Conservation (phyloP, 2,329 filamentous ascomycete species). For the Chrysoporthe austroafricana region DNA sequence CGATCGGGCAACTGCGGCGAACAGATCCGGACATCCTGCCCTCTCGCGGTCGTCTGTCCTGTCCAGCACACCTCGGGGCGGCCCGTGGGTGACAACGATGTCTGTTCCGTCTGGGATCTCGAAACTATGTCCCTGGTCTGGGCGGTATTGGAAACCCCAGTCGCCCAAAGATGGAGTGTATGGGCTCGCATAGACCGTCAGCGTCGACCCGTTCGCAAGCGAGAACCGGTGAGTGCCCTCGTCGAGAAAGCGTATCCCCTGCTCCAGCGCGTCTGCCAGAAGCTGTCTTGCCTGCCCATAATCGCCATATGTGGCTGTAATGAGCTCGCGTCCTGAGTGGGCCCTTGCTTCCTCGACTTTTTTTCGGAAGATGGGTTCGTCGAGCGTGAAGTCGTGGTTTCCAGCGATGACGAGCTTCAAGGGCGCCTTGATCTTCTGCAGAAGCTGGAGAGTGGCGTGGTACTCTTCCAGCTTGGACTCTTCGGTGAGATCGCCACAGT, state of each 20-base stretch:
- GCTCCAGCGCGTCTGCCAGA: conserved; percentile 41
- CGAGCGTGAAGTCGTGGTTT: conserved; percentile 55
- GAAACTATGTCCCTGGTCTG: conserved; percentile 43
- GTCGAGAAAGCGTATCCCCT: conserved; percentile 52
- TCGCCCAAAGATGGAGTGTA: conserved; percentile 51
- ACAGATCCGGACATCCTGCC: conserved; percentile 50
- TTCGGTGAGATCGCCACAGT: conserved; percentile 57
- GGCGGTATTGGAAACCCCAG: conserved; percentile 56
- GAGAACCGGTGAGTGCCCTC: conserved; percentile 53
- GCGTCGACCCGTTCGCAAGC: conserved; percentile 52
- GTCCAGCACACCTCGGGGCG: conserved; percentile 57
- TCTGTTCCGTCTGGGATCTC: conserved; percentile 44
- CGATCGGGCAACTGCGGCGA: conserved; percentile 48
- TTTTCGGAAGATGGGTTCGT: conserved; percentile 38
- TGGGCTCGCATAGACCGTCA: conserved; percentile 58
- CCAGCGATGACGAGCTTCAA: conserved; percentile 60
- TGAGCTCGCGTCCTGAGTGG: conserved; percentile 30
- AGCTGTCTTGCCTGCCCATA: conserved; percentile 44
- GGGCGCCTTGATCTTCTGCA: conserved; percentile 48
- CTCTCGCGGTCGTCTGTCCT: conserved; percentile 36
- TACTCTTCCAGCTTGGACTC: conserved; percentile 47
- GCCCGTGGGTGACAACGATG: conserved; percentile 59
- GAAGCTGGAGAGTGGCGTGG: conserved; percentile 43
- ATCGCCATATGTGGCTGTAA: conserved; percentile 43
- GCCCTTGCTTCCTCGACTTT: conserved; percentile 27